phyloP scores from a whole-genome alignment of 2,329 filamentous ascomycete genomes.

The Fonsecaea erecta region DNA sequence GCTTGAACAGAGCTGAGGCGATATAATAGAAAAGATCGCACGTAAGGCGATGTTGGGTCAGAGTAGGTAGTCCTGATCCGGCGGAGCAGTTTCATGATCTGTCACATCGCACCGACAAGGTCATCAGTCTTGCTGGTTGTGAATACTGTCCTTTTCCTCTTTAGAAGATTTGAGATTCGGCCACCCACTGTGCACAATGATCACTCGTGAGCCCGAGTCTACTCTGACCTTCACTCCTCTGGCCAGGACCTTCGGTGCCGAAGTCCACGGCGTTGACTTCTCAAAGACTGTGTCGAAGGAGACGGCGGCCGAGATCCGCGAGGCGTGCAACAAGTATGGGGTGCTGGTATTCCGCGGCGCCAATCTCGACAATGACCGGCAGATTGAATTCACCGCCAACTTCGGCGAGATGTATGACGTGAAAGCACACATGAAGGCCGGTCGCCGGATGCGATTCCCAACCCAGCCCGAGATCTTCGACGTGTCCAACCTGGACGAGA shows the following conservation, averaged over 20 bases:
- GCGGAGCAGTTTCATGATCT: not conserved
- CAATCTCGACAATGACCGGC: not conserved
- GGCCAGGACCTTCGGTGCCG: constrained; percentile 12
- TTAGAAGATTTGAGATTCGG: not conserved
- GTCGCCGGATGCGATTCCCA: not conserved
- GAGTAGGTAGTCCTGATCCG: not conserved
- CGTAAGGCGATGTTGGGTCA: not conserved
- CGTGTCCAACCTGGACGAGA: constrained; percentile 2
- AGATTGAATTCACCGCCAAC: not conserved
- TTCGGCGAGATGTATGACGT: constrained; percentile 9
- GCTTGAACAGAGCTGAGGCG: not conserved
- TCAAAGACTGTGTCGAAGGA: constrained; percentile 4
- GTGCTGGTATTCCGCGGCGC: constrained; percentile 7
- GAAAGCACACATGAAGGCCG: not conserved
- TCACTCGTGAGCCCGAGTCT: not conserved
- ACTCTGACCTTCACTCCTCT: constrained; percentile 2
- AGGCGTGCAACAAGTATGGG: constrained; percentile 12
- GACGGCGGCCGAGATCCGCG: constrained; percentile 3
- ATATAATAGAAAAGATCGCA: not conserved
- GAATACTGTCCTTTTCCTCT: not conserved
- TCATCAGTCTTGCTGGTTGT: not conserved
- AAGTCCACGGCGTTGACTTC: constrained; percentile 16
- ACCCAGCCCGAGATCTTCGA: constrained; percentile 6
- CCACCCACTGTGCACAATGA: not conserved
- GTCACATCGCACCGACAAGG: not conserved